These are phyloP conservation scores for Dothideomycetidae sp. DNA, from an alignment of 2,329 filamentous ascomycete genomes.

Conservation along the genomic window DNA sequence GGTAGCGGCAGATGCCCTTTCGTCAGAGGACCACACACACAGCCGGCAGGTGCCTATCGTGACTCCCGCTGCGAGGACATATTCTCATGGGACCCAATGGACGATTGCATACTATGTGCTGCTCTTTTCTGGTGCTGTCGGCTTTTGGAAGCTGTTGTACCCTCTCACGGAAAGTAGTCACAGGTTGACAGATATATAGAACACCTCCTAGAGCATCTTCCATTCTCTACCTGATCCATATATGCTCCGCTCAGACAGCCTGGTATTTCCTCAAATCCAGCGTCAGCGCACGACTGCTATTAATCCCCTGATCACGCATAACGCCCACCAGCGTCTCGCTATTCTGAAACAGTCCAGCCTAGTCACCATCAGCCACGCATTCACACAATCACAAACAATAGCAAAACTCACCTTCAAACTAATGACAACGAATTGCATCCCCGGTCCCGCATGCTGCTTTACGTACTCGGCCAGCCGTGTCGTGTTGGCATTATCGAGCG, in stretches of 20 bases:
- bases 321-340: conserved; percentile 92
- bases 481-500: conserved; percentile 95
- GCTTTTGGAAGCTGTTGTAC: conserved; percentile 61
- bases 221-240: too few relatives aligned
- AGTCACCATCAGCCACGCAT: conserved; percentile 1
- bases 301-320: conserved; percentile 86
- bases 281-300: conserved; percentile 81
- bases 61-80: conserved; percentile 17
- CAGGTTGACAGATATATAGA: conserved; percentile 26
- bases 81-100: conserved; percentile 40
- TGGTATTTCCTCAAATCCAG: conserved; percentile 62
- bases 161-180: conserved; percentile 51
- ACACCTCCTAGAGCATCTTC: neutral
- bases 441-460: conserved; percentile 79
- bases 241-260: conserved; percentile 13
- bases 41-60: conserved; percentile 24
- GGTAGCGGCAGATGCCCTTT: conserved; percentile 20
- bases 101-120: conserved; percentile 67
- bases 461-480: conserved; percentile 95
- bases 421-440: conserved; percentile 99
- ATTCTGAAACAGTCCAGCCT: conserved; percentile 82
- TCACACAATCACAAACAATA: neutral
- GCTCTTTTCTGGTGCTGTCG: conserved; percentile 53
- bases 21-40: conserved; percentile 19
- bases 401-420: conserved; percentile 50